Percentiles rank a stretch among this genome's conserved stretches.
These are phyloP conservation scores for Trametes cubensis DNA, from an alignment of 768 basidiomycete genomes.

Conservation along the genomic window DNA sequence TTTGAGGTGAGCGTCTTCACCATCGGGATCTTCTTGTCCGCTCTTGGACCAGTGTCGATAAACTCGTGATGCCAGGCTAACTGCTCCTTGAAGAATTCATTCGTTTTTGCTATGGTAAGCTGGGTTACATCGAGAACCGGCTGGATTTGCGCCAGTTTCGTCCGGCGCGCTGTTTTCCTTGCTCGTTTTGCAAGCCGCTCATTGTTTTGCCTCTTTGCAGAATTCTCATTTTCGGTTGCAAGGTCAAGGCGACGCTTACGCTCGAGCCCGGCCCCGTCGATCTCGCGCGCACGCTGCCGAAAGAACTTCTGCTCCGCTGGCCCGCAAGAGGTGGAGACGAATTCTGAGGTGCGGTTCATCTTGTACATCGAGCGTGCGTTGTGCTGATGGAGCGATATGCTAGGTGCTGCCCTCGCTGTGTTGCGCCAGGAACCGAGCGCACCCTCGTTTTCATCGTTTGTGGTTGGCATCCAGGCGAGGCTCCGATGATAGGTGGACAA, in stretches of 20 bases:
- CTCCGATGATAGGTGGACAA: not conserved
- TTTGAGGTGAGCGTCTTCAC: not conserved
- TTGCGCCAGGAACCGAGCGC: constrained; percentile 23
- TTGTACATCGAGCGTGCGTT: constrained; percentile 18
- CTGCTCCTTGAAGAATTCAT: not conserved
- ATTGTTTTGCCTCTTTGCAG: not conserved
- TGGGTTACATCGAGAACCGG: not conserved
- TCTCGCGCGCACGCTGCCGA: not conserved
- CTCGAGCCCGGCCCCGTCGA: not conserved
- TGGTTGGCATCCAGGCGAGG: constrained; percentile 24
- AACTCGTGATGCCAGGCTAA: constrained; percentile 1
- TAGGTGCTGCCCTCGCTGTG: not conserved
- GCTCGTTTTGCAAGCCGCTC: not conserved
- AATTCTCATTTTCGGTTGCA: not conserved
- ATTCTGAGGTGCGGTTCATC: not conserved
- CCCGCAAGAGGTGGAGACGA: not conserved
- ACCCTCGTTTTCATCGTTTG: constrained; percentile 38
- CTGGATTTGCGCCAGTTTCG: not conserved
- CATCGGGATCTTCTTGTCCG: not conserved
- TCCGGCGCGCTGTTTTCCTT: not conserved
- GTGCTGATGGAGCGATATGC: constrained; percentile 10
- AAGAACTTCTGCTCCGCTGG: not conserved
- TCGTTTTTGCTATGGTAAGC: not conserved
- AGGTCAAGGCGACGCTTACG: not conserved
- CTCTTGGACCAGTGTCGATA: not conserved